phyloP scores from a whole-genome alignment of 495 filamentous ascomycete species.

The Evernia prunastri region DNA sequence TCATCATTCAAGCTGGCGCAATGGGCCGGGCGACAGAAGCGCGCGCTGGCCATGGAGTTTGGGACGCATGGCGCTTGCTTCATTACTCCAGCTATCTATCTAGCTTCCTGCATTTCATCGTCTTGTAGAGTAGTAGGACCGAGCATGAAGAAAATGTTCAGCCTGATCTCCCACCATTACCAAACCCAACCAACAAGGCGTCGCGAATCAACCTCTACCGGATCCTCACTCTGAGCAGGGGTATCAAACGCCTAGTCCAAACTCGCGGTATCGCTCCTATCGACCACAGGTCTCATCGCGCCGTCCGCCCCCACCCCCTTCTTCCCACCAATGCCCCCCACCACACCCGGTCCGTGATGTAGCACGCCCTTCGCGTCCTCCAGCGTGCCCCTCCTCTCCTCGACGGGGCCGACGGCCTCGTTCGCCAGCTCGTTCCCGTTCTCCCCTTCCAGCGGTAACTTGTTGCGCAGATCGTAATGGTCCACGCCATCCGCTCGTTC shows the following conservation, averaged over 20 bases:
- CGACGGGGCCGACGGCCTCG: background rate
- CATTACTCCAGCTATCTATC: background rate
- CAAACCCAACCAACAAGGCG: too few species aligned
- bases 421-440: background rate
- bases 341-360: constrained; percentile 3
- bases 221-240: background rate
- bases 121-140: background rate
- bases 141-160: background rate
- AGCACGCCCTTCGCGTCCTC: constrained; percentile 21
- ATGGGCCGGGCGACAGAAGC: background rate
- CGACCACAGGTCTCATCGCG: background rate
- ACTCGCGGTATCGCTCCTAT: constrained; percentile 9
- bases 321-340: background rate
- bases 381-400: constrained; percentile 11
- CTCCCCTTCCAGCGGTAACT: background rate
- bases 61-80: background rate
- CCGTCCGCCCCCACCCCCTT: background rate
- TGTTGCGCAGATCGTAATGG: background rate
- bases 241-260: background rate
- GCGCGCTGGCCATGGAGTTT: background rate
- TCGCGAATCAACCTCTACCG: too few species aligned
- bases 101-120: background rate
- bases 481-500: background rate
- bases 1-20: background rate
- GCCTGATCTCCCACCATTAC: background rate